phyloP scores from a whole-genome alignment of 169 alveolate genomes.

The Plasmodium sp. region DNA sequence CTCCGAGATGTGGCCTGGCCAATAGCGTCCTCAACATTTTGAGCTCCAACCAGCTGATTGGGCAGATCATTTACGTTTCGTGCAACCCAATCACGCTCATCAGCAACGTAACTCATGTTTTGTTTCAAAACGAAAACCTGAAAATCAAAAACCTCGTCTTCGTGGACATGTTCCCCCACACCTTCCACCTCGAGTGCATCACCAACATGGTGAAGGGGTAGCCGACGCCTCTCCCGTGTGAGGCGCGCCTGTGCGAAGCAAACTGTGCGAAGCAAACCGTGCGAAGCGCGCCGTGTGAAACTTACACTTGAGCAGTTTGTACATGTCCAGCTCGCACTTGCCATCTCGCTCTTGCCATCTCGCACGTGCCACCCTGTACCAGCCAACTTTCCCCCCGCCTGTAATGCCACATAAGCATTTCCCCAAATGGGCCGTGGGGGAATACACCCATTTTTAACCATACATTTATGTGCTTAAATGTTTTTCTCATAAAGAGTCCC shows the following conservation, averaged over 20 bases:
- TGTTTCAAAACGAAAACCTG: conserved; percentile 56
- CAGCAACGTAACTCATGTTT: conserved; percentile 52
- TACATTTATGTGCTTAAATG: not conserved
- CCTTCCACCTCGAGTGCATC: conserved; percentile 72
- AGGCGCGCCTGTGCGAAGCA: no score
- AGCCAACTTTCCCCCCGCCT: not conserved
- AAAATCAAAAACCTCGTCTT: conserved; percentile 60
- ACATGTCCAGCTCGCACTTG: not conserved
- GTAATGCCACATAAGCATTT: not conserved
- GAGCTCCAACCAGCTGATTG: conserved; percentile 37
- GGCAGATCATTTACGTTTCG: conserved; percentile 73
- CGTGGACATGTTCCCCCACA: conserved; percentile 76
- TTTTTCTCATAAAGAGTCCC: not conserved
- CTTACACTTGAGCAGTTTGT: not conserved
- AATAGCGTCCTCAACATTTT: conserved; percentile 48
- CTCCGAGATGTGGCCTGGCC: conserved; percentile 73
- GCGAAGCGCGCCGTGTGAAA: not conserved
- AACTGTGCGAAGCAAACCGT: no score
- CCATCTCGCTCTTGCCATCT: no score
- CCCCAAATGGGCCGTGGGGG: not conserved
- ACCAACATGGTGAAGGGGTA: conserved; percentile 21
- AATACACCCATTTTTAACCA: not conserved
- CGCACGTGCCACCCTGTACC: not conserved
- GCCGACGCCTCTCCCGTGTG: not conserved
- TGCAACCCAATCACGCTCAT: conserved; percentile 59